phyloP scores from a whole-genome alignment of 768 basidiomycete genomes.

The Phlegmacium glaucopus region DNA sequence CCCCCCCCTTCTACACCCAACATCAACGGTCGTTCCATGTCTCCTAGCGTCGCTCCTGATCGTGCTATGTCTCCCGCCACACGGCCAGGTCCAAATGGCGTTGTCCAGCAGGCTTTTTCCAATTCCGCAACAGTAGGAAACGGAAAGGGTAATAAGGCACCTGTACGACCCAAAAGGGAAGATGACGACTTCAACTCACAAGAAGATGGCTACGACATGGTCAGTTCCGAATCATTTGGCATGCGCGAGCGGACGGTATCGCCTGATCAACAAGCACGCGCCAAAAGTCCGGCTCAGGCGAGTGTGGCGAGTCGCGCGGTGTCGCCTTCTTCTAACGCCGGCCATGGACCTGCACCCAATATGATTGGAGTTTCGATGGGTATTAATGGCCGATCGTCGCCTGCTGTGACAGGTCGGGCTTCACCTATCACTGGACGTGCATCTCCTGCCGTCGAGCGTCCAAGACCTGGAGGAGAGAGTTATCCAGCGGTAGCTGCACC shows the following conservation, averaged over 20 bases:
- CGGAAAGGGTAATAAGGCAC: conserved; percentile 44
- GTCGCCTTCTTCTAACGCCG: conserved; percentile 47
- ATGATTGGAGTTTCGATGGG: conserved; percentile 54
- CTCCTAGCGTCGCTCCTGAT: conserved; percentile 61
- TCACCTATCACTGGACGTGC: conserved; percentile 34
- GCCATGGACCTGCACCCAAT: conserved; percentile 37
- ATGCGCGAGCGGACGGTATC: not conserved
- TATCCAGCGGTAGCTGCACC: conserved; percentile 46
- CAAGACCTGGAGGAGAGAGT: conserved; percentile 25
- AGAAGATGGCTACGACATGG: conserved; percentile 50
- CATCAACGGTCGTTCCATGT: conserved; percentile 54
- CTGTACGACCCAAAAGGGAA: conserved; percentile 47
- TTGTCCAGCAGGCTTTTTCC: conserved; percentile 23
- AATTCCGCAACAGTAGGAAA: conserved; percentile 27
- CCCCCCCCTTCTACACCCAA: conserved; percentile 19
- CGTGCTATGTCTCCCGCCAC: conserved; percentile 63
- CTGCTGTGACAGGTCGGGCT: conserved; percentile 29
- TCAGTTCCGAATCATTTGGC: conserved; percentile 39
- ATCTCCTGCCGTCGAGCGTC: conserved; percentile 46
- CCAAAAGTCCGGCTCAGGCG: conserved; percentile 55
- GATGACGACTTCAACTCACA: conserved; percentile 42
- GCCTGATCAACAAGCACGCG: conserved; percentile 29
- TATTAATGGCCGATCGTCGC: conserved; percentile 41
- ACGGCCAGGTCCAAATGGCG: conserved; percentile 46
- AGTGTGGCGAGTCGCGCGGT: conserved; percentile 47